Base-by-base conservation (phyloP, 257 asterid genomes). In the Solanum bulbocastanum region DNA sequence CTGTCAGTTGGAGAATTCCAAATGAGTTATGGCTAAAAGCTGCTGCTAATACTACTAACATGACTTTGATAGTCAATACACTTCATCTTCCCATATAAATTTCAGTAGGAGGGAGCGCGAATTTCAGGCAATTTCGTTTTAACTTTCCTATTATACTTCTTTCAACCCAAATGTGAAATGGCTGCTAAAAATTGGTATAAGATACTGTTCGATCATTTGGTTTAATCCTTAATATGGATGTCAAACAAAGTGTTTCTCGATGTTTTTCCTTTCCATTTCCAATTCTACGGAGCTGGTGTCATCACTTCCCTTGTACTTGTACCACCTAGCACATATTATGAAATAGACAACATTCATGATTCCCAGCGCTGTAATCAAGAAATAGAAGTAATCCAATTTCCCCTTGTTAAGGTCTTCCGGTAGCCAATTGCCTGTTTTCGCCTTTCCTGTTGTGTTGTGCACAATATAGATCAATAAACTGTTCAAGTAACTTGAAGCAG, bases 341-440 rank as follows among this genome's bases (percentile, higher is more conserved):
- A 93, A 96, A 68, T 90, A 95, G 10, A 85, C 81, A 20, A 94
- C 90, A 75, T 95, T 94, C 13, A 94, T 15, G 23, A 87, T 84
- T 27, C 92, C 94, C 66, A 95, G 37, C 1, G 58, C 95, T 10
- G 94, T 90, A 65, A 93, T 84, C 10, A 95, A 60, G 90, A 93
- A 95, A 72, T 94, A 95, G 86, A 93, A 96, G 27, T 93, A 92
- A 73, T 96, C 99, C 88, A 95, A 37, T 78, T 93, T 91, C 86
- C 97, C 99, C 88, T 95, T 87, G 84, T 95, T 95, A 11, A 96
- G 89, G 88, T 95, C 98, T 66, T 96, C 98, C 0, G 98, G 95
- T 86, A 95, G 85, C 99, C 99, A 96, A 76, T 93, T 93, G 10
- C 96, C 95, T 0, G 87, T 72, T 4, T 90, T 18, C 4, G 89